Evolutionary conservation across 1,284 basidiomycete genomes (phyloP).

Genomic region (Fomitopsis pinicola): DNA sequence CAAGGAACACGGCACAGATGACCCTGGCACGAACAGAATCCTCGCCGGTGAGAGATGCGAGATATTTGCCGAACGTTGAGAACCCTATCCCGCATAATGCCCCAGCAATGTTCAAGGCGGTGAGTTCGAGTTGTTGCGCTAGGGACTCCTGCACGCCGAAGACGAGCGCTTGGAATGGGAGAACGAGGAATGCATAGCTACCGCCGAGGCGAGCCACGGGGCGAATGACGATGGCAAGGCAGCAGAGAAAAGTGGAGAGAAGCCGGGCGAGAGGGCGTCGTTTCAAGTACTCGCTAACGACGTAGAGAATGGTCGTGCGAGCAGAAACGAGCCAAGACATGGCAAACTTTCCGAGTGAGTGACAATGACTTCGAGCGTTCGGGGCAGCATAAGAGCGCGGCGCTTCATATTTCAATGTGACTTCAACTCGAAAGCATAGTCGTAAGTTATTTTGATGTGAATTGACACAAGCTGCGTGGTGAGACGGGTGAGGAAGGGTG

Average conservation of each 20-base stretch:
- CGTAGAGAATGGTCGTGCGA: neutral
- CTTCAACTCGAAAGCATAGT: neutral
- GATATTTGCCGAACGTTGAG: slow-evolving; percentile 38
- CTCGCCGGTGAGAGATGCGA: slow-evolving; percentile 27
- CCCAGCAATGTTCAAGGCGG: slow-evolving; percentile 40
- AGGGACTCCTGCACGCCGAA: slow-evolving; percentile 45
- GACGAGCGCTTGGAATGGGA: slow-evolving; percentile 44
- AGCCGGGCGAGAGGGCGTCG: slow-evolving; percentile 38
- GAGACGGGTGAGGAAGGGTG: neutral
- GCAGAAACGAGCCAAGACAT: neutral
- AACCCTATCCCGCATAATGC: slow-evolving; percentile 39
- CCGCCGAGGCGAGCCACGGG: slow-evolving; percentile 41
- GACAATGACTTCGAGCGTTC: neutral
- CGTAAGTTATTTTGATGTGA: too few relatives aligned
- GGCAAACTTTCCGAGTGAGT: neutral
- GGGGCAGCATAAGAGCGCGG: neutral
- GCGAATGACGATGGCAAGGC: slow-evolving; percentile 35
- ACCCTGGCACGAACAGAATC: slow-evolving; percentile 29
- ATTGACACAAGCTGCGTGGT: too few relatives aligned
- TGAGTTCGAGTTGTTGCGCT: slow-evolving; percentile 45
- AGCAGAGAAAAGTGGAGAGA: slow-evolving; percentile 43
- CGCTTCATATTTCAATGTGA: neutral
- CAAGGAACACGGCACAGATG: slow-evolving; percentile 38
- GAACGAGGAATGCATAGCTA: slow-evolving; percentile 37
- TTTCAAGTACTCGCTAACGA: slow-evolving; percentile 19